Evolutionary conservation across 306 rosid species (phyloP), one percentile per base, ranked within the genome.

Genomic region (Lathyrus aphaca): DNA sequence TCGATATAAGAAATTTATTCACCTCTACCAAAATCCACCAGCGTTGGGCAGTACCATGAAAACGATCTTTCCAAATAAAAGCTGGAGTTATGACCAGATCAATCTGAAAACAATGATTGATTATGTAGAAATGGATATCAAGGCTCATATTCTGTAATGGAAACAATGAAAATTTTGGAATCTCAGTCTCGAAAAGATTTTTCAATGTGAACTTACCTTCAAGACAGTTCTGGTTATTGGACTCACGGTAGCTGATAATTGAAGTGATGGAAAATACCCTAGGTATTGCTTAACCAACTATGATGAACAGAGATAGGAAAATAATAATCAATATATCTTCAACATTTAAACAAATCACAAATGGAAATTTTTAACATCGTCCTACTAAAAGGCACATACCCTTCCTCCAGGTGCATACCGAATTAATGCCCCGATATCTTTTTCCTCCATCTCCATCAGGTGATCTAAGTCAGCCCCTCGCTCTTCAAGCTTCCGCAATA

Each of bases 21-120:
- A 93, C 98, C 98, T 93, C 96, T 64, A 93, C 98, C 49, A 93
- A 86, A 86, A 93, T 87, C 98, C 97, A 90, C 98, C 98, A 93
- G 42, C 96, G 96, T 63, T 68, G 90, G 38, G 86, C 86, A 74
- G 84, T 80, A 67, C 97, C 97, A 78, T 93, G 98, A 81, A 83
- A 86, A 77, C 91, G 96, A 80, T 93, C 98, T 84, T 90, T 93
- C 98, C 98, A 93, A 67, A 68, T 66, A 65, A 93, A 90, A 58
- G 49, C 88, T 30, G 94, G 91, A 13, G 68, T 84, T 62, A 93
- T 85, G 79, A 74, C 83, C 76, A 93, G 79, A 80, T 85, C 96
- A 78, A 93, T 77, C 98, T 93, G 86, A 72, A 70, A 80, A 58
- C 14, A 53, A 64, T 50, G 23, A 79, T 45, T 27, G n/a, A 57